A percentile compares a stretch with the other conserved stretches of the same genome.
These are phyloP conservation scores for Mycocentrospora acerina DNA, from an alignment of 2,329 filamentous ascomycete species.

Conservation along the genomic window DNA sequence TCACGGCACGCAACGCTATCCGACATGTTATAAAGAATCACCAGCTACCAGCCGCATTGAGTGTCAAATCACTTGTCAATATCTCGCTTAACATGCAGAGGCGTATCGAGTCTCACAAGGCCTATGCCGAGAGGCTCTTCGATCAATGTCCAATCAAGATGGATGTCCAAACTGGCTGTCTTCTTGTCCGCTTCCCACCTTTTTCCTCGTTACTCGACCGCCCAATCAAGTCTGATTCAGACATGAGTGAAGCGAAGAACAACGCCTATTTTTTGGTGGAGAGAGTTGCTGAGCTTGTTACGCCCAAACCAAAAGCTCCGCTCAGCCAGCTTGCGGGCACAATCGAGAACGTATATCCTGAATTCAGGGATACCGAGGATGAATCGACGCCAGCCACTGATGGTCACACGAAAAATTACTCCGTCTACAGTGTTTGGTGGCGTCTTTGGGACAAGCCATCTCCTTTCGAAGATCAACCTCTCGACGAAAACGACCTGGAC, in stretches of 20 bases:
- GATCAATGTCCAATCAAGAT: slow-evolving; percentile 49
- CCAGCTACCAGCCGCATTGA: slow-evolving; percentile 68
- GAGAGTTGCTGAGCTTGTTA: slow-evolving; percentile 52
- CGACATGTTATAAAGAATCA: slow-evolving; percentile 64
- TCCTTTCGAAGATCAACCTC: slow-evolving; percentile 11
- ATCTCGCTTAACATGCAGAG: slow-evolving; percentile 50
- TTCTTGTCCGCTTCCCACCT: slow-evolving; percentile 33
- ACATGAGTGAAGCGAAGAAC: slow-evolving; percentile 23
- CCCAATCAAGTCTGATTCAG: slow-evolving; percentile 14
- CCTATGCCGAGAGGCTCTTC: slow-evolving; percentile 60
- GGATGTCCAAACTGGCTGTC: slow-evolving; percentile 39
- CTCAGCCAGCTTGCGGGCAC: slow-evolving; percentile 47
- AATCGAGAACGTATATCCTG: slow-evolving; percentile 46
- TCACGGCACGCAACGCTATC: slow-evolving; percentile 81
- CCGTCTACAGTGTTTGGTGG: slow-evolving; percentile 28
- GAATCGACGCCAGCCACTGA: background rate
- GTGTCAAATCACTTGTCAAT: slow-evolving; percentile 59
- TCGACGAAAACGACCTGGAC: slow-evolving; percentile 2
- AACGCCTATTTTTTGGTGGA: slow-evolving; percentile 50
- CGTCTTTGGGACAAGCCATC: slow-evolving; percentile 15
- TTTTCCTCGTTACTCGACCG: slow-evolving; percentile 18
- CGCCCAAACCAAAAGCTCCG: slow-evolving; percentile 48
- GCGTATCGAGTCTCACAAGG: slow-evolving; percentile 53
- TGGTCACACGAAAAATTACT: slow-evolving; percentile 15
- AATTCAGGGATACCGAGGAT: slow-evolving; percentile 12